Conservation (phyloP, 768 basidiomycete genomes). For the Chalciporus chontae region DNA sequence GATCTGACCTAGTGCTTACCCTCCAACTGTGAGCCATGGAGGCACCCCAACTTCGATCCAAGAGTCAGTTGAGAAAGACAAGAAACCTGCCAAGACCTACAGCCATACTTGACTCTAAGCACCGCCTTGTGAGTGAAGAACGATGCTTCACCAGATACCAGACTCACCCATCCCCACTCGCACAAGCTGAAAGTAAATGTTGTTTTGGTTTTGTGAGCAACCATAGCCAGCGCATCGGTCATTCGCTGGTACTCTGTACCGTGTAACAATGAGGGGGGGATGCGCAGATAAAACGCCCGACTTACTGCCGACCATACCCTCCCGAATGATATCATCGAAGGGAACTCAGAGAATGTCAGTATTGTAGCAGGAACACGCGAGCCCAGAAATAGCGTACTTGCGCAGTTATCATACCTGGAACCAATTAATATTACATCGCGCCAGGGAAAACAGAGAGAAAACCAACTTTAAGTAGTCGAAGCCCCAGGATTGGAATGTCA, state of each 20-base stretch:
- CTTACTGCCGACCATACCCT: constrained; percentile 53
- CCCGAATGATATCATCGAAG: constrained; percentile 49
- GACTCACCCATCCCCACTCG: constrained; percentile 61
- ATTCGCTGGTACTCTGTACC: constrained; percentile 54
- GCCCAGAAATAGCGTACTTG: constrained; percentile 32
- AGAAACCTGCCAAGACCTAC: constrained; percentile 40
- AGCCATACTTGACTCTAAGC: constrained; percentile 56
- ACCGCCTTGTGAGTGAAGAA: not conserved
- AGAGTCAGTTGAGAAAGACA: not conserved
- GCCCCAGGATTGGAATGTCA: constrained; percentile 58
- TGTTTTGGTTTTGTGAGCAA: constrained; percentile 45
- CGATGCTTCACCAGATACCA: not conserved
- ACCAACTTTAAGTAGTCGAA: constrained; percentile 62
- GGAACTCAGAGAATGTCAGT: constrained; percentile 38
- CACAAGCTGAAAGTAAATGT: constrained; percentile 60
- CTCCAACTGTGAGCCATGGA: constrained; percentile 39
- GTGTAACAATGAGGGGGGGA: not conserved
- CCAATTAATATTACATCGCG: not conserved
- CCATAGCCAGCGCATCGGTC: constrained; percentile 48
- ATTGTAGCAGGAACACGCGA: not conserved
- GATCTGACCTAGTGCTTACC: constrained; percentile 28
- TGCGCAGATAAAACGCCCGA: constrained; percentile 4
- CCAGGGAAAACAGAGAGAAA: not conserved
- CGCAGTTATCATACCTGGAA: constrained; percentile 57
- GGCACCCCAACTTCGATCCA: constrained; percentile 32